Evolutionary conservation across 768 basidiomycete genomes (phyloP), one percentile per base, ranked within the genome.

Genomic region (Tricholoma terreum): DNA sequence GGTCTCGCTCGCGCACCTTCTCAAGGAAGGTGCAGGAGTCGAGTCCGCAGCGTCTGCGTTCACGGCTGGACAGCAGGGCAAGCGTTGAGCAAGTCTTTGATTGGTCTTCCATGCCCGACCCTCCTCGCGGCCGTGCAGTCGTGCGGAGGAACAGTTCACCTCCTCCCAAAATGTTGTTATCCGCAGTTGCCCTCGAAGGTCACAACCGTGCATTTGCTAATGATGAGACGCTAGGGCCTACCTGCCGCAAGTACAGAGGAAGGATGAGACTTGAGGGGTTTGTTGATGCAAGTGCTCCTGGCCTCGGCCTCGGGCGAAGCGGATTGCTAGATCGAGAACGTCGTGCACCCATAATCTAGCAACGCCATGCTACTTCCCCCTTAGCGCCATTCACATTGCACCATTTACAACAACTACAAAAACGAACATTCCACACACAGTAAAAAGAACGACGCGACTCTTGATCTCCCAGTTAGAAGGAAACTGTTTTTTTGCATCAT

Each of bases 301-400:
- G 87, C 8, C 84, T 72, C 57, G 87, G 86, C 5, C 73, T 73
- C 40, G 87, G 87, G 52, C 80, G 87, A 51, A 89, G 86, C 61
- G 88, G 87, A 6, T 68, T 89, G 50, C 60, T 81, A 51, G 72
- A 76, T 54, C 72, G 80, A 27, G 78, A 78, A 63, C 70, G 74
- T 15, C 62, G 52, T 52, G 54, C 56, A 42, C 59, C 59, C 65
- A 55, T 43, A 24, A 49, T 64, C 33, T 66, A 61, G 51, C 40
- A 40, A 21, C 54, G 2, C 12, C 15, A 19, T 22, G n/a, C n/a
- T 40, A 15, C n/a, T 48, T 22, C 12, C 12, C 50, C 54, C 57
- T 55, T 57, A 35, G 21, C 52, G 14, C 35, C 40, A 19, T 22
- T 46, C 34, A 34, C 46, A 52, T n/a, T 58, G 50, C 55, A 51